Percentiles rank a stretch among this genome's conserved stretches.
Evolutionary conservation across 352 stramenopile genomes (phyloP).

Genomic region (Globisporangium irregulare): DNA sequence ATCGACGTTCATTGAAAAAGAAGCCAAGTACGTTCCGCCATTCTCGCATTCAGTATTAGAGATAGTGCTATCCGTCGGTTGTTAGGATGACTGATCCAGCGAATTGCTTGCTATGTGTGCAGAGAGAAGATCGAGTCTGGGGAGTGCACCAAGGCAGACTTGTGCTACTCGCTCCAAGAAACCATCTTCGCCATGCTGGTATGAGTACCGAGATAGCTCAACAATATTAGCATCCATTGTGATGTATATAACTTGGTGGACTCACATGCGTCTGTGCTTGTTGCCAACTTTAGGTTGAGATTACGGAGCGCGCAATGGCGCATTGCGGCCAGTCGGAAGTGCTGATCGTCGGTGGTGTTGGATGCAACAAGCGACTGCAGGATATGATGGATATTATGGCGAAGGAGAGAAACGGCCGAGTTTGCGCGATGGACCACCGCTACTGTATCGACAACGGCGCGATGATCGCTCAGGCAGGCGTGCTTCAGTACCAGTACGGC

Average conservation of each 20-base stretch:
- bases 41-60: neutral
- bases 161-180: conserved; percentile 99
- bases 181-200: conserved; percentile 99
- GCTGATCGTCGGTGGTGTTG: conserved; percentile 98
- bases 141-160: conserved; percentile 93
- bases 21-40: conserved; percentile 58
- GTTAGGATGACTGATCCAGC: neutral
- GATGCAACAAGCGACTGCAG: conserved; percentile 91
- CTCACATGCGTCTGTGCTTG: neutral
- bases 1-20: conserved; percentile 96
- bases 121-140: conserved; percentile 80
- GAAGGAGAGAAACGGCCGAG: conserved; percentile 89
- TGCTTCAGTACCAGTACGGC: conserved; percentile 96
- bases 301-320: conserved; percentile 99
- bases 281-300: conserved; percentile 87
- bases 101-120: neutral
- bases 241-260: neutral
- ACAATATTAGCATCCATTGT: neutral
- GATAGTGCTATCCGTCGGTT: conserved; percentile 1
- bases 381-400: conserved; percentile 99
- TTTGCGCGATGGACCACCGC: conserved; percentile 98
- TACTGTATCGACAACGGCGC: conserved; percentile 99
- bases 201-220: neutral
- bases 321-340: conserved; percentile 96
- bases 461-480: conserved; percentile 99